Base-by-base conservation (phyloP, 1,284 basidiomycete species). In the Rhodotorula sp. region DNA sequence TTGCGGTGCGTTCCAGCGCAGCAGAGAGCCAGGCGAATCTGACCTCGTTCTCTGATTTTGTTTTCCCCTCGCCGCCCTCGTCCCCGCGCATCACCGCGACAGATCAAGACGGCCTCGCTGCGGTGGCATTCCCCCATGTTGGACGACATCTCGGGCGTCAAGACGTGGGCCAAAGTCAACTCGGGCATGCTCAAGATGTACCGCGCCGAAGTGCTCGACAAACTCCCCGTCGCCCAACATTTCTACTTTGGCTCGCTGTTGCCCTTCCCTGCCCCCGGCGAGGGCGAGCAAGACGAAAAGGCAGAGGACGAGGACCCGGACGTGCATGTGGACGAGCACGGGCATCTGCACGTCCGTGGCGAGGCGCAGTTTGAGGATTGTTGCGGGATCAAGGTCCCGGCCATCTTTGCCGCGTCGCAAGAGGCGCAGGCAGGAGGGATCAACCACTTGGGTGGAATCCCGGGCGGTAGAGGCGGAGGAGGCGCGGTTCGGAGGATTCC, bases 51-150 rank as follows among this genome's bases (percentile, higher is more conserved):
- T 45, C 6, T 5, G 15, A 15, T 45, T 10, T 18, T 50, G 47
- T 16, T 15, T 48, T 34, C 59, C 62, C 43, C 48, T 14, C 52
- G 50, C 3, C 19, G 12, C 50, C 50, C 14, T 55, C 16, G 18
- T 12, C n/a, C 14, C 52, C n/a, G 43, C 43, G 34, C 18, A 5
- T 38, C 34, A 4, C 18, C 48, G 23, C 34, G 3, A 34, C 76
- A 93, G 91, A 92, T 97, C 78, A 98, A 99, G 81, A 95, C 94
- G 0, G 94, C 94, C 0, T 94, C 93, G 0, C 84, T 99, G 4
- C 86, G 95, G 62, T 99, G 95, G 97, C 97, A 99, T 82, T 97
- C 93, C 1, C 97, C 95, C 0, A 99, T 99, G 95, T 86, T 99
- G 18, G 93, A 98, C 80, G 95, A 98, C 80, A 99, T 99, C 71